Conservation (phyloP, 257 asterid species). For the Solanum pimpinellifolium region DNA sequence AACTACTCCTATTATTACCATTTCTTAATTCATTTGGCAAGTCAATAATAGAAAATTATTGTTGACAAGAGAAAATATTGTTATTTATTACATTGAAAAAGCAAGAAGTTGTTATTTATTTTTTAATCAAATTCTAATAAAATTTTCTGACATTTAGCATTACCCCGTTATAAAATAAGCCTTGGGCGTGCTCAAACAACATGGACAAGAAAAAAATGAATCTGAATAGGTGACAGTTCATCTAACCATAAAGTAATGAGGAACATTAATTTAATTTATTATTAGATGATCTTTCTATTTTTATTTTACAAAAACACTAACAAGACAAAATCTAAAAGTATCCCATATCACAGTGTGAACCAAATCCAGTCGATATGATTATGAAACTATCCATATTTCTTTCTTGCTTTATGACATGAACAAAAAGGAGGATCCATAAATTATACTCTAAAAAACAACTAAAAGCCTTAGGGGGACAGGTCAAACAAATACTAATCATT, state of each 20-base stretch:
- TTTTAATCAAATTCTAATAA: too few species aligned
- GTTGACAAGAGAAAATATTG: fast-evolving
- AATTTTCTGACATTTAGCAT: too few species aligned
- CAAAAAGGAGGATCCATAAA: not conserved
- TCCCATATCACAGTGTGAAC: not conserved
- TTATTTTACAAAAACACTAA: not conserved
- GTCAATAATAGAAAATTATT: too few species aligned
- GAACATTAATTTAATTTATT: not conserved
- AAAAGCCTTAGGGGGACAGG: not conserved
- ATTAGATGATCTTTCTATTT: not conserved
- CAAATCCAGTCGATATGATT: not conserved
- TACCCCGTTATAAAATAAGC: not conserved
- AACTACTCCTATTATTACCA: too few species aligned
- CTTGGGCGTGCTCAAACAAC: not conserved
- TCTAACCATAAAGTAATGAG: not conserved
- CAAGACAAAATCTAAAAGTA: not conserved
- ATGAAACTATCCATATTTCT: not conserved
- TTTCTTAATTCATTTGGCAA: too few species aligned
- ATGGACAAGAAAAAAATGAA: not conserved
- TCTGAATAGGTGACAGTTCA: not conserved
- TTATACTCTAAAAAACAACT: not conserved
- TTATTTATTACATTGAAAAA: not conserved
- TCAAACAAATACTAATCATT: not conserved
- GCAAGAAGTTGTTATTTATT: not conserved
- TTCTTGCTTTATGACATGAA: not conserved